These are phyloP conservation scores for Beverwykella pulmonaria DNA, from an alignment of 495 filamentous ascomycete species.

Conservation along the genomic window DNA sequence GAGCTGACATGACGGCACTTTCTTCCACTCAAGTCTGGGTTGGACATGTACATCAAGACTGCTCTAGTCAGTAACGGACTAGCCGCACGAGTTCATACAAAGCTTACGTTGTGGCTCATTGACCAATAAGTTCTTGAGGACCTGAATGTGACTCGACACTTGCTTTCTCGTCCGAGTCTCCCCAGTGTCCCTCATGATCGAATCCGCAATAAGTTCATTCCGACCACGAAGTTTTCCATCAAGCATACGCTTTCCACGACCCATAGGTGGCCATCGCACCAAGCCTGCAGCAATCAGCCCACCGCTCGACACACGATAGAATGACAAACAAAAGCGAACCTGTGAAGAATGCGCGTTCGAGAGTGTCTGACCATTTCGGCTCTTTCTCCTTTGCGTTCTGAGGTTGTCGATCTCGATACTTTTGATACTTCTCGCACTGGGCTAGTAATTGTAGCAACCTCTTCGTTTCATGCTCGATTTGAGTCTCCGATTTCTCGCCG, in stretches of 20 bases:
- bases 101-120: slow-evolving; percentile 59
- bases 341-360: slow-evolving; percentile 88
- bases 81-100: background rate
- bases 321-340: slow-evolving; percentile 57
- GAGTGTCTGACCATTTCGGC: slow-evolving; percentile 74
- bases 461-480: slow-evolving; percentile 37
- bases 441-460: slow-evolving; percentile 36
- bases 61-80: background rate
- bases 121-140: slow-evolving; percentile 80
- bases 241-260: slow-evolving; percentile 72
- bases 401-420: slow-evolving; percentile 67
- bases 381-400: slow-evolving; percentile 54
- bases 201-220: slow-evolving; percentile 88
- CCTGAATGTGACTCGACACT: slow-evolving; percentile 95
- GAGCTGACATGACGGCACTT: slow-evolving; percentile 4
- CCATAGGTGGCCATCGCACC: slow-evolving; percentile 78
- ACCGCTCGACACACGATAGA: background rate
- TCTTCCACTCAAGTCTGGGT: slow-evolving; percentile 7
- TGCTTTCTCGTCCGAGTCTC: slow-evolving; percentile 75
- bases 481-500: slow-evolving; percentile 24
- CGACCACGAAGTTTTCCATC: slow-evolving; percentile 75
- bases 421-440: slow-evolving; percentile 60
- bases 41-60: slow-evolving; percentile 29
- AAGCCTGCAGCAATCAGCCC: slow-evolving; percentile 60
- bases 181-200: slow-evolving; percentile 71